Percentiles rank a stretch among this genome's conserved stretches.
Conservation (phyloP, 345 rosid species). For the Trapa incisa region DNA sequence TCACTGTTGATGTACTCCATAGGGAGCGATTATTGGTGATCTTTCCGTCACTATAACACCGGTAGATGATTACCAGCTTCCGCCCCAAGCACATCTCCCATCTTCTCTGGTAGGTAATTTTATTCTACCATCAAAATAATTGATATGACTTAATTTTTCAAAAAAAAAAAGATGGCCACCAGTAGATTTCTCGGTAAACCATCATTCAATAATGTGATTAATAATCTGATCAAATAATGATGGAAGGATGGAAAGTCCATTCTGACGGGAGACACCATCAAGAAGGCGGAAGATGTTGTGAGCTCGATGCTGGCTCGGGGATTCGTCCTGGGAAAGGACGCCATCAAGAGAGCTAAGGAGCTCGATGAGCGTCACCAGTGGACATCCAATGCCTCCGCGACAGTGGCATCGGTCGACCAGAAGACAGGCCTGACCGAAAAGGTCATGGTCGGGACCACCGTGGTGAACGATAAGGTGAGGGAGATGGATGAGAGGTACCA, state of each 20-base stretch:
- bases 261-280: conserved; percentile 6
- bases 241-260: conserved; percentile 7
- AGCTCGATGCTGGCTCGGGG: conserved; percentile 48
- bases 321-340: conserved; percentile 42
- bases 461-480: conserved; percentile 30
- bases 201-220: no score
- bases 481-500: conserved; percentile 31
- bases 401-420: conserved; percentile 26
- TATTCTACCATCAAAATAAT: no score
- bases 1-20: background rate
- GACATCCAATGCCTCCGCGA: conserved; percentile 33
- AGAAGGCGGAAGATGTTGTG: conserved; percentile 44
- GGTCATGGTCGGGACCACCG: conserved; percentile 22
- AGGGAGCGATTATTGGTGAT: conserved; percentile 13
- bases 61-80: conserved; percentile 31
- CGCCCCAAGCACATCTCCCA: conserved; percentile 19
- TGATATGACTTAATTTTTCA: background rate
- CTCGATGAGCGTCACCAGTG: conserved; percentile 35
- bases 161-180: no score
- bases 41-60: conserved; percentile 24
- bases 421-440: conserved; percentile 31
- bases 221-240: background rate
- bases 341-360: conserved; percentile 29
- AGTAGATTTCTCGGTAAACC: no score
- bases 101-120: conserved; percentile 15